Percentiles rank a stretch among this genome's conserved stretches.
phyloP scores from a whole-genome alignment of 306 rosid genomes.

The Cercis canadensis region DNA sequence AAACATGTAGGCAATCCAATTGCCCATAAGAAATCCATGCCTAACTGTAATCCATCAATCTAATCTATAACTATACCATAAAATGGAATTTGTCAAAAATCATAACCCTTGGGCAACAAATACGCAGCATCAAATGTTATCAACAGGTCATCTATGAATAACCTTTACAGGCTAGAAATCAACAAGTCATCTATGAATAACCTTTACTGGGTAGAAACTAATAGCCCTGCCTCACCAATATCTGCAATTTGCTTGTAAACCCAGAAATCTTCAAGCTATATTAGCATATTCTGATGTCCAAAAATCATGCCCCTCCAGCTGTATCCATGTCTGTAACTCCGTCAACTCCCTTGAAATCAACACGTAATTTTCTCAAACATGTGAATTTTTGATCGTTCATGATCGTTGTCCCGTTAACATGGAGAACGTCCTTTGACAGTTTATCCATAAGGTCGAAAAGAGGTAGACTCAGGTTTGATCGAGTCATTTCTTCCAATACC shows the following conservation, averaged over 20 bases:
- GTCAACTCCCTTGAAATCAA: constrained; percentile 76
- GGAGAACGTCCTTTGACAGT: constrained; percentile 65
- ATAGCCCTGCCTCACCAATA: constrained; percentile 49
- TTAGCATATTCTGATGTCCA: constrained; percentile 26
- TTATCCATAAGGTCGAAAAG: constrained; percentile 83
- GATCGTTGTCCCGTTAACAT: constrained; percentile 72
- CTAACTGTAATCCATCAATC: too few relatives aligned
- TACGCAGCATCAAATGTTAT: constrained; percentile 21
- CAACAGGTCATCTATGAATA: constrained; percentile 17
- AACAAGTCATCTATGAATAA: constrained; percentile 17
- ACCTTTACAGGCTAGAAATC: constrained; percentile 43
- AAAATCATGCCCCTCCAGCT: constrained; percentile 75
- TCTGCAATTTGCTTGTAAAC: constrained; percentile 31
- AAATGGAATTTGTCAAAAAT: constrained; percentile 20
- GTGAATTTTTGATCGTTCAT: constrained; percentile 65
- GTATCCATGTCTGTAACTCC: constrained; percentile 91
- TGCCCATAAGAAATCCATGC: too few relatives aligned
- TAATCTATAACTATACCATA: constrained; percentile 26
- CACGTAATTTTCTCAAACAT: constrained; percentile 70
- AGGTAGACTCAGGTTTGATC: constrained; percentile 69
- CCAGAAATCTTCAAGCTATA: background rate
- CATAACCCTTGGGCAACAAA: constrained; percentile 23
- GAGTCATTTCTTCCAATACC: constrained; percentile 93
- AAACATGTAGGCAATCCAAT: too few relatives aligned
- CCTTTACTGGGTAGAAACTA: constrained; percentile 41